Evolutionary conservation across 495 filamentous ascomycete species (phyloP).

Genomic region (Tirmania nivea): DNA sequence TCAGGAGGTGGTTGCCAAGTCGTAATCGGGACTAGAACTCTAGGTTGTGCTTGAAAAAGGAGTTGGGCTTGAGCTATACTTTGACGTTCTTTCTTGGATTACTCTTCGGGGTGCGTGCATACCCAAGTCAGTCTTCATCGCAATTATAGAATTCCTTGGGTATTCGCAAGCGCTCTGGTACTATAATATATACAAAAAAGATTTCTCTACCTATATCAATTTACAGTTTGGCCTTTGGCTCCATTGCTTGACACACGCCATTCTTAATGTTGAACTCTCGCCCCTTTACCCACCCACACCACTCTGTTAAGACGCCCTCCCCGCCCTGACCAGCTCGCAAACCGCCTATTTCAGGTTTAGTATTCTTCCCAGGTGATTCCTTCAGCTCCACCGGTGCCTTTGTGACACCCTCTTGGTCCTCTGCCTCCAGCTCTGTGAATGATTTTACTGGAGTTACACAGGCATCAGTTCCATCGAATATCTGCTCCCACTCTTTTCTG

Average conservation of each 20-base stretch:
- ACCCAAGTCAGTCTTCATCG: too few species aligned
- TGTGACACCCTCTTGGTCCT: slow-evolving; percentile 33
- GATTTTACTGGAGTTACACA: slow-evolving; percentile 74
- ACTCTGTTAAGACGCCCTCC: slow-evolving; percentile 42
- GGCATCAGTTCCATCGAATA: slow-evolving; percentile 79
- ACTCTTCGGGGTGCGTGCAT: too few species aligned
- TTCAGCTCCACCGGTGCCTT: slow-evolving; percentile 48
- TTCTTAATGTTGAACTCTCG: slow-evolving; percentile 43
- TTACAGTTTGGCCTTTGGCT: slow-evolving; percentile 30
- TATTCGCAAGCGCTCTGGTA: too few species aligned
- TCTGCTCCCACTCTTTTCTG: slow-evolving; percentile 55
- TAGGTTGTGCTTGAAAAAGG: too few species aligned
- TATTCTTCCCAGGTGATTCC: slow-evolving; percentile 38
- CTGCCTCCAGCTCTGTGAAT: slow-evolving; percentile 45
- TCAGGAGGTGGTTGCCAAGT: slow-evolving; percentile 70
- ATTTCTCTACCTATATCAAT: too few species aligned
- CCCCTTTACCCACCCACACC: slow-evolving; percentile 59
- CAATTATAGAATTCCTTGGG: too few species aligned
- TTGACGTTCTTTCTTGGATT: too few species aligned
- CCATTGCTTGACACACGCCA: slow-evolving; percentile 32
- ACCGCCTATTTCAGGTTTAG: slow-evolving; percentile 32
- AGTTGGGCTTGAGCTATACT: neutral
- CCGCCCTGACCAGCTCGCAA: slow-evolving; percentile 49
- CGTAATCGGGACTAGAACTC: slow-evolving; percentile 39
- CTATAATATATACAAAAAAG: too few species aligned